These are phyloP conservation scores for Aspergillus nidulans DNA, from an alignment of 495 filamentous ascomycete genomes.

Conservation along the genomic window DNA sequence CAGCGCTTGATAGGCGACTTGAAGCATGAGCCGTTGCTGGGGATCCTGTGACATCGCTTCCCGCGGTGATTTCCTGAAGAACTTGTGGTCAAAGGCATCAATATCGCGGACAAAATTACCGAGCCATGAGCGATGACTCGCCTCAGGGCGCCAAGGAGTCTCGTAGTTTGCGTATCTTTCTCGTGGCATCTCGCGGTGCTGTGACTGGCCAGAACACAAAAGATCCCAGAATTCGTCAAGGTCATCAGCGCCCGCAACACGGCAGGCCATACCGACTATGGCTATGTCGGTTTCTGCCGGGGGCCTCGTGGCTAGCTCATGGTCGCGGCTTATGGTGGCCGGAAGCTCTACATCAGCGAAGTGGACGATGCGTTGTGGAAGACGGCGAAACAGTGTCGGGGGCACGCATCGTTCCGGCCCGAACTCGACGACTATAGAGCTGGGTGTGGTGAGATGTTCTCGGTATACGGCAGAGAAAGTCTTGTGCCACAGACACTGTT, in stretches of 20 bases:
- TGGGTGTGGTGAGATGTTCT: constrained; percentile 12
- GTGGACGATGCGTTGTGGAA: constrained; percentile 22
- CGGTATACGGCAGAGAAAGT: constrained; percentile 21
- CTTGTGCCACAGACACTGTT: constrained; percentile 40
- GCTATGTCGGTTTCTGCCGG: constrained; percentile 38
- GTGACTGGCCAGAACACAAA: constrained; percentile 35
- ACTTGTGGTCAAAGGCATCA: constrained; percentile 49
- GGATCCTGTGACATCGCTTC: constrained; percentile 50
- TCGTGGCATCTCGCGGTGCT: constrained; percentile 34
- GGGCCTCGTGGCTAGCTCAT: constrained; percentile 3
- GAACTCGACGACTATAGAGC: constrained; percentile 31
- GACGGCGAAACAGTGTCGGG: constrained; percentile 25
- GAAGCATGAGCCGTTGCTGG: constrained; percentile 46
- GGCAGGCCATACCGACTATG: constrained; percentile 49
- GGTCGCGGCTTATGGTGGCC: constrained; percentile 1
- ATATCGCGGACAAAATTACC: constrained; percentile 44
- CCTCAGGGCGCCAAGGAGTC: constrained; percentile 29
- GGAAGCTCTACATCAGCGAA: constrained; percentile 16
- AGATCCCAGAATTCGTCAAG: constrained; percentile 43
- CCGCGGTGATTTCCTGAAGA: constrained; percentile 46
- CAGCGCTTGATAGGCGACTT: constrained; percentile 46
- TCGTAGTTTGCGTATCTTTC: constrained; percentile 36
- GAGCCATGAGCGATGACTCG: constrained; percentile 32
- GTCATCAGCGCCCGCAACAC: constrained; percentile 45
- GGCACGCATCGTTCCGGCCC: constrained; percentile 41